Conservation (phyloP, 768 basidiomycete genomes). For the Nidularia sp. region DNA sequence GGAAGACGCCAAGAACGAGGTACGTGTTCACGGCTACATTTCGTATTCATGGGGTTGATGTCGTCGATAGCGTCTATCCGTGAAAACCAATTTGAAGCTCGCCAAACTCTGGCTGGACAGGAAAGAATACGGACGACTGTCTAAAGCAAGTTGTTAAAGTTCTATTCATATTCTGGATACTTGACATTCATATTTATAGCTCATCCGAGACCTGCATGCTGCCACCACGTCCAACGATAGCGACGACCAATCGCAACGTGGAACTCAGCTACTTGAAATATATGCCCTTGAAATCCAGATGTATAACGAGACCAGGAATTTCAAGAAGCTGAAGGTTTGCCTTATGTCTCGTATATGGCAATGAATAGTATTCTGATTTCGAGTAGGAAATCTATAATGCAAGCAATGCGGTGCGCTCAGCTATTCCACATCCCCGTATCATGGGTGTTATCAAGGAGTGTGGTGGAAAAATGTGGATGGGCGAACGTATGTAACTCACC, state of each 20-base stretch:
- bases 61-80: constrained; percentile 70
- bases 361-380: not conserved
- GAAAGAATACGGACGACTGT: constrained; percentile 82
- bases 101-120: constrained; percentile 97
- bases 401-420: constrained; percentile 85
- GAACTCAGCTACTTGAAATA: constrained; percentile 92
- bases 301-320: constrained; percentile 95
- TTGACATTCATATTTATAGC: constrained; percentile 30
- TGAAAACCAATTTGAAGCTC: constrained; percentile 94
- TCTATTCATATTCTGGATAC: no score
- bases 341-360: not conserved
- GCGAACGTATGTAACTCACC: constrained; percentile 60
- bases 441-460: constrained; percentile 99
- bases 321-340: constrained; percentile 88
- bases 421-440: constrained; percentile 96
- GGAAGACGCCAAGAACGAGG: constrained; percentile 95
- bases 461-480: constrained; percentile 99
- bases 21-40: constrained; percentile 23
- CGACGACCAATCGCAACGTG: constrained; percentile 87
- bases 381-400: constrained; percentile 95
- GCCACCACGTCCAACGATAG: constrained; percentile 61
- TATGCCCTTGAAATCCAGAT: constrained; percentile 99
- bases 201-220: constrained; percentile 71
- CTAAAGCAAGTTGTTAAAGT: constrained; percentile 48
- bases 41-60: constrained; percentile 1